Percentiles rank a stretch among this genome's conserved stretches.
phyloP scores from a whole-genome alignment of 1,284 basidiomycete genomes.

The Pyrrhoderma noxium region DNA sequence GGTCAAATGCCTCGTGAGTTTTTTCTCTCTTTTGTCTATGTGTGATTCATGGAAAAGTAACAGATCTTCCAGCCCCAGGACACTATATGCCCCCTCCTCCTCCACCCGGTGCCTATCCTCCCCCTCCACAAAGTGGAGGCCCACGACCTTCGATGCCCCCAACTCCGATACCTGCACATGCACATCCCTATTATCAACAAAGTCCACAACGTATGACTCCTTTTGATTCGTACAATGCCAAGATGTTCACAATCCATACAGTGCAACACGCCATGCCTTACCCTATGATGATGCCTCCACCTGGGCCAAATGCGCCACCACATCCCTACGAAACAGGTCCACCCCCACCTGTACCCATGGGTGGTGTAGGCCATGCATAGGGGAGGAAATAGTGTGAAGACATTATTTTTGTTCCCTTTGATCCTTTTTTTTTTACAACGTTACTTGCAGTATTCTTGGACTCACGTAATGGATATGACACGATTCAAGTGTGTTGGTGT shows the following conservation, averaged over 20 bases:
- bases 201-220: constrained; percentile 68
- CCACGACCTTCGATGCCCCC: constrained; percentile 79
- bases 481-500: no score
- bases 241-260: constrained; percentile 32
- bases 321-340: constrained; percentile 67
- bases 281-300: constrained; percentile 82
- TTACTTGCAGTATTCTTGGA: no score
- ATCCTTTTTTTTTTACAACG: no score
- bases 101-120: constrained; percentile 50
- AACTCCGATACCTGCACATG: constrained; percentile 74
- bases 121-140: constrained; percentile 64
- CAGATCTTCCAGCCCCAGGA: constrained; percentile 42
- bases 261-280: constrained; percentile 79
- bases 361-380: constrained; percentile 47
- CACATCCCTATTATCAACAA: constrained; percentile 79
- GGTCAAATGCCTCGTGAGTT: constrained; percentile 75
- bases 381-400: neutral
- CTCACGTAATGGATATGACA: no score
- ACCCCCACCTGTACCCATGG: constrained; percentile 67
- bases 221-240: constrained; percentile 23
- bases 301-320: constrained; percentile 50
- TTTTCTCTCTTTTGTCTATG: neutral
- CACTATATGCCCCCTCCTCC: constrained; percentile 65
- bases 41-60: constrained; percentile 1
- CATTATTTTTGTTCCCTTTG: neutral